Base-by-base conservation (phyloP, 441 rosid genomes). In the Omphalea diandra region DNA sequence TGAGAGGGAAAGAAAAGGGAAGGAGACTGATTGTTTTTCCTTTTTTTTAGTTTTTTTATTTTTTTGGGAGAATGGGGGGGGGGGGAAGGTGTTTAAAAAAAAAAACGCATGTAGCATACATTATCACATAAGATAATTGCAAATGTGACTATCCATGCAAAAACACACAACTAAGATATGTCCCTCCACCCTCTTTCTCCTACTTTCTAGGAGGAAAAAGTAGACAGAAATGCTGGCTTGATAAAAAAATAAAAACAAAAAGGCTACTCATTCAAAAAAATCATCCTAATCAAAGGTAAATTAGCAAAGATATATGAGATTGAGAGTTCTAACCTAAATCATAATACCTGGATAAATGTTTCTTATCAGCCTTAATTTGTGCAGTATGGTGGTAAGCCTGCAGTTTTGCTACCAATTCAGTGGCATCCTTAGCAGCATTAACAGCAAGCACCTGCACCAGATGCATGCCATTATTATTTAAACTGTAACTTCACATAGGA, bases 351-450 rank as follows among this genome's bases (percentile, higher is more conserved):
- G 94, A 91, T 20, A 84, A 87, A 67, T 90, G 99, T 73, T 93
- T 88, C 83, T 93, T 96, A 70, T 95, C 98, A 52, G 98, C 92
- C 83, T 87, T 93, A 52, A 93, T 93, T 83, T 96, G 99, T 38
- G 99, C 98, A 8, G 97, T 83, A 77, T 91, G 96, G 82, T 95
- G 98, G 85, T 89, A 95, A 5, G 99, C 97, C 58, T 92, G 90
- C 57, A 93, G 85, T 82, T 93, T 96, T 41, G 97, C 97, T 65
- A 96, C 98, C 72, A 96, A 87, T 63, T 93, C 99, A 0, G 97
- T 87, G 52, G 99, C 95, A 83, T 96, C 99, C 87, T 93, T 90
- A 0, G 99, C 97, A 70, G 97, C 97, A 77, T 93, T 96, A 58
- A 96, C 99, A 20, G 99, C 90, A 77, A 96, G 97, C 61, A 93